phyloP scores from a whole-genome alignment of 106 monocot genomes.

The Phalaenopsis aphrodite region DNA sequence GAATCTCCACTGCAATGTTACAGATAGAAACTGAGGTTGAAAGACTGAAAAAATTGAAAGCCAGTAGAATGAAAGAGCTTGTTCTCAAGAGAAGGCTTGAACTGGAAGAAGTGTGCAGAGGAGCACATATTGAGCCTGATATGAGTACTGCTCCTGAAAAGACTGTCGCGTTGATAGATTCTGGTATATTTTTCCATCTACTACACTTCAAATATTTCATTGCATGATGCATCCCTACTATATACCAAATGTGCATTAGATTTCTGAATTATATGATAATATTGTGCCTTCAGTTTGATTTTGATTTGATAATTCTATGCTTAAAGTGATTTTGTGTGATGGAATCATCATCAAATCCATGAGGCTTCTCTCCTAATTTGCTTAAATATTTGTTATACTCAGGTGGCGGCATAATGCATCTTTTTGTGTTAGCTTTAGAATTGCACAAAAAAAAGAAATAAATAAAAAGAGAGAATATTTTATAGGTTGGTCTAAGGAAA shows the following conservation, averaged over 20 bases:
- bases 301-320: too few species aligned
- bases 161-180: conserved; percentile 70
- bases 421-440: too few species aligned
- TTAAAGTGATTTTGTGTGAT: too few species aligned
- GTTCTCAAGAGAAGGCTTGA: conserved; percentile 65
- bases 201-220: not conserved
- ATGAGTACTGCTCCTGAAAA: conserved; percentile 69
- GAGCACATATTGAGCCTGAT: conserved; percentile 83
- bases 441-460: too few species aligned
- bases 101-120: conserved; percentile 78
- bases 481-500: too few species aligned
- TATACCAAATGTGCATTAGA: not conserved
- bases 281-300: too few species aligned
- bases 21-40: conserved; percentile 76
- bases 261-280: not conserved
- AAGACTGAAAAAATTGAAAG: conserved; percentile 75
- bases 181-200: conserved; percentile 29
- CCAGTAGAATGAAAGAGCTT: conserved; percentile 87
- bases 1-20: conserved; percentile 1
- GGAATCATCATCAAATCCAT: too few species aligned
- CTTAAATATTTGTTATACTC: too few species aligned
- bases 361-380: too few species aligned
- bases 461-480: too few species aligned
- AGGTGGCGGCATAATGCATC: too few species aligned
- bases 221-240: not conserved